phyloP scores from a whole-genome alignment of 2,329 filamentous ascomycete genomes.

The Ophiostoma sp. region DNA sequence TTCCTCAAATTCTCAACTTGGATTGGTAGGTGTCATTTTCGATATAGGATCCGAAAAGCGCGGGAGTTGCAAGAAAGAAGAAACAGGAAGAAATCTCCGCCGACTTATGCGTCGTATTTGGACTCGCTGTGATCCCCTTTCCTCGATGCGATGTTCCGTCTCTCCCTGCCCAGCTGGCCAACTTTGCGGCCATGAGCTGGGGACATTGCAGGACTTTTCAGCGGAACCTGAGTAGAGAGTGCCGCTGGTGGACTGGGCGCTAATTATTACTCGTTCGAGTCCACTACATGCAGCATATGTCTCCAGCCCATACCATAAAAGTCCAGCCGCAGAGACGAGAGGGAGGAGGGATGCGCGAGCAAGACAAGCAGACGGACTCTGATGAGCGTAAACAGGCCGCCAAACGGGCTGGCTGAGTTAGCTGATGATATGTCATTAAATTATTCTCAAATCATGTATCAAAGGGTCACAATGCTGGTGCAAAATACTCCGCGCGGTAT shows the following conservation, averaged over 20 bases:
- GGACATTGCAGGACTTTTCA: neutral
- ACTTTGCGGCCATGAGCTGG: neutral
- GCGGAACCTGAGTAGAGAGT: neutral
- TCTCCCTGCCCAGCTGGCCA: neutral
- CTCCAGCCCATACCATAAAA: neutral
- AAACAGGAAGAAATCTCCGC: no score
- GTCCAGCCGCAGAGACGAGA: slow-evolving; percentile 4
- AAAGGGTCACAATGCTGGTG: neutral
- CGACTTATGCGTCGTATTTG: no score
- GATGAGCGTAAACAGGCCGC: neutral
- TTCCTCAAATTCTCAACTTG: neutral
- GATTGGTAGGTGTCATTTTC: no score
- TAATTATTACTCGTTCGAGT: neutral
- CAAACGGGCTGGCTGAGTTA: neutral
- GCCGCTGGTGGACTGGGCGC: neutral
- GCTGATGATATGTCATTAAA: slow-evolving; percentile 1
- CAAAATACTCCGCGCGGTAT: neutral
- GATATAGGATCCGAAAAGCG: no score
- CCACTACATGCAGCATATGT: neutral
- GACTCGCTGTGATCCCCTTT: no score
- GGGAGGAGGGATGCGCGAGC: neutral
- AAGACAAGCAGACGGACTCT: neutral
- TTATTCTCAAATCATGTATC: neutral
- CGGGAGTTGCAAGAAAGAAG: no score
- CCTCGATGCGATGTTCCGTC: no score